These are phyloP conservation scores for Phytophthora sp. DNA, from an alignment of 352 stramenopile genomes.

Conservation along the genomic window DNA sequence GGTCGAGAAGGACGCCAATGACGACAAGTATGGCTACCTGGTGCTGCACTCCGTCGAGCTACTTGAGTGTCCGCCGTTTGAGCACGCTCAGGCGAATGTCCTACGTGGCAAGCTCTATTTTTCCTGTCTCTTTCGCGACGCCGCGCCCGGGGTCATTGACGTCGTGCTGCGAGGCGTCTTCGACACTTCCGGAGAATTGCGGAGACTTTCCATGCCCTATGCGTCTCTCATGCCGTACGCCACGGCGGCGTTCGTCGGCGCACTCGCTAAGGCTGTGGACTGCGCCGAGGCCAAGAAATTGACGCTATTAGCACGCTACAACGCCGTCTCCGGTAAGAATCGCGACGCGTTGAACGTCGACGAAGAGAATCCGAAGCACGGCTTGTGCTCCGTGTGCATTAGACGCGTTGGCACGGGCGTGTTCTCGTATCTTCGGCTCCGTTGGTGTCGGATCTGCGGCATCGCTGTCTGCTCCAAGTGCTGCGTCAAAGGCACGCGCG, in stretches of 20 bases:
- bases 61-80: conserved; percentile 40
- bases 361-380: conserved; percentile 22
- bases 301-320: conserved; percentile 37
- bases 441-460: conserved; percentile 45
- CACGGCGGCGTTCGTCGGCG: conserved; percentile 37
- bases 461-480: conserved; percentile 48
- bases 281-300: conserved; percentile 51
- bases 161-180: conserved; percentile 41
- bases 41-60: conserved; percentile 46
- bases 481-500: conserved; percentile 46
- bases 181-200: conserved; percentile 35
- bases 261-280: conserved; percentile 30
- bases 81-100: conserved; percentile 22
- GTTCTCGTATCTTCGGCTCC: conserved; percentile 24
- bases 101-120: conserved; percentile 37
- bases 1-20: conserved; percentile 33
- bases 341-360: conserved; percentile 26
- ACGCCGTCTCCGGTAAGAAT: conserved; percentile 27
- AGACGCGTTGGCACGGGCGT: conserved; percentile 20
- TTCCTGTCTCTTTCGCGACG: conserved; percentile 43
- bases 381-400: conserved; percentile 35
- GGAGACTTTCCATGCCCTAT: conserved; percentile 32
- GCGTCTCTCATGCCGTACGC: conserved; percentile 30
- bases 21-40: conserved; percentile 42
- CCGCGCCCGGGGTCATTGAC: conserved; percentile 35